Percentiles rank a stretch among this genome's conserved stretches.
Conservation (phyloP, 108 stramenopile species). For the Cyclotella choctawhatcheeana region DNA sequence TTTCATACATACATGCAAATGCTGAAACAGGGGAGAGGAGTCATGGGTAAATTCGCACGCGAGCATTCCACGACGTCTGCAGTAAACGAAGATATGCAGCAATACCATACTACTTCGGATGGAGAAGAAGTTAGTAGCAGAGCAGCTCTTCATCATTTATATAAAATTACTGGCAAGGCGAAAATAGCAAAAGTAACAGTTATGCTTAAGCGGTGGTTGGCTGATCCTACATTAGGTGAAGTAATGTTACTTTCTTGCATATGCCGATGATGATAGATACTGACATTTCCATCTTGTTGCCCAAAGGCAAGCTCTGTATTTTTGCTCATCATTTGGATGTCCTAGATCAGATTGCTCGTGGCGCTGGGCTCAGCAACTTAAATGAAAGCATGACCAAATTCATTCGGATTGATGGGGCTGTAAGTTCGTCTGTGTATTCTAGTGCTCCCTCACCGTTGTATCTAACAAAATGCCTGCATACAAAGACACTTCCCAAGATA, state of each 20-base stretch:
- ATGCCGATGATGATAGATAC: not conserved
- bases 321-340: slow-evolving; percentile 97
- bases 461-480: too few relatives aligned
- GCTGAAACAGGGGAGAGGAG: slow-evolving; percentile 73
- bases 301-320: slow-evolving; percentile 89
- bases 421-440: too few relatives aligned
- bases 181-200: slow-evolving; percentile 78
- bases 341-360: slow-evolving; percentile 75
- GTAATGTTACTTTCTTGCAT: not conserved
- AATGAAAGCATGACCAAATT: slow-evolving; percentile 46
- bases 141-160: slow-evolving; percentile 83
- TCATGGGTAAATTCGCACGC: slow-evolving; percentile 69
- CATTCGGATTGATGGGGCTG: slow-evolving; percentile 96
- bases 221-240: slow-evolving; percentile 62
- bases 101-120: slow-evolving; percentile 1
- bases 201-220: slow-evolving; percentile 72
- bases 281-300: not conserved
- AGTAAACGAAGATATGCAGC: slow-evolving; percentile 11
- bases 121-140: slow-evolving; percentile 55
- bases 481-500: slow-evolving; percentile 81
- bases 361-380: slow-evolving; percentile 54
- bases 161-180: slow-evolving; percentile 77
- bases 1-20: slow-evolving; percentile 58
- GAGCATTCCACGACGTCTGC: slow-evolving; percentile 23
- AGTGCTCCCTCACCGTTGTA: too few relatives aligned